Percentiles rank a stretch among this genome's conserved stretches.
phyloP scores from a whole-genome alignment of 148 eudicot genomes.

The Hydrangea macrophylla region DNA sequence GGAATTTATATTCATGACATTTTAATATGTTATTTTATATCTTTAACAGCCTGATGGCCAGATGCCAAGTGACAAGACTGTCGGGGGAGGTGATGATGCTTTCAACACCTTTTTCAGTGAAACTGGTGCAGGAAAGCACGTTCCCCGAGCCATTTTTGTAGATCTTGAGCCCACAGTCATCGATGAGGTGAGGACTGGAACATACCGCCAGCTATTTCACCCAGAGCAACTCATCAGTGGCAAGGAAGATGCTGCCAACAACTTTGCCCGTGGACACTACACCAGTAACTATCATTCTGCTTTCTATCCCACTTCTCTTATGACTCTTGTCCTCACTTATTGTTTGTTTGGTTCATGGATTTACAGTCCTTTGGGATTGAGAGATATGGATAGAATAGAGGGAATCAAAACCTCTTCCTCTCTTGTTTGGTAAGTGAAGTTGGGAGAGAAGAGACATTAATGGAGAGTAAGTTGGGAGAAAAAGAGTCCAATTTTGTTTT shows the following conservation, averaged over 20 bases:
- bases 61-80: conserved; percentile 32
- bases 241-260: conserved; percentile 31
- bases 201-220: conserved; percentile 23
- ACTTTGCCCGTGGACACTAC: conserved; percentile 32
- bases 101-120: conserved; percentile 32
- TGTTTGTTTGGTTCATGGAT: too few relatives aligned
- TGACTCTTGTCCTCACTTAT: not conserved
- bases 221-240: conserved; percentile 26
- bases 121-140: conserved; percentile 30
- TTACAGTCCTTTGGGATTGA: too few relatives aligned
- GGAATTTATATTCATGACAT: not conserved
- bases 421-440: too few relatives aligned
- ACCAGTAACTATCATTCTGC: conserved; percentile 14
- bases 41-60: conserved; percentile 26
- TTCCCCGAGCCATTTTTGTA: conserved; percentile 29
- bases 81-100: conserved; percentile 31
- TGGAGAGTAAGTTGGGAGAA: too few relatives aligned
- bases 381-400: too few relatives aligned
- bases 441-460: too few relatives aligned
- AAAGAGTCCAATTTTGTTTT: too few relatives aligned
- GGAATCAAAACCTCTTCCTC: too few relatives aligned
- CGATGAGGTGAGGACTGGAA: conserved; percentile 30
- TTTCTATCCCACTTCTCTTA: not conserved
- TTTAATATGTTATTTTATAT: not conserved
- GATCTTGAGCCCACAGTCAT: conserved; percentile 34